These are phyloP conservation scores for Auriscalpium microsporum DNA, from an alignment of 768 basidiomycete genomes.

Conservation along the genomic window DNA sequence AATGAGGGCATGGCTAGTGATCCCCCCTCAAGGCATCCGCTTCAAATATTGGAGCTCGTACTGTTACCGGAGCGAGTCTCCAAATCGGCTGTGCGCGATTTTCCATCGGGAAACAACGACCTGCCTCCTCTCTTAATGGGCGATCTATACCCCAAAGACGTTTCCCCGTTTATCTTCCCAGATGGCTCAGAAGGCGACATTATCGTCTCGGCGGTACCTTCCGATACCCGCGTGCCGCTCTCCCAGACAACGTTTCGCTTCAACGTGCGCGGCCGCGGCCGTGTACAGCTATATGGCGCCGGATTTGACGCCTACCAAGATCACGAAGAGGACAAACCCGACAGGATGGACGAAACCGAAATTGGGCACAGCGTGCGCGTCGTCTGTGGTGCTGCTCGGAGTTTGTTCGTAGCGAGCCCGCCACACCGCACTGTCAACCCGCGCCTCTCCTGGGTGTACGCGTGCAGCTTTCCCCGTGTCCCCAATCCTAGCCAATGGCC, in stretches of 20 bases:
- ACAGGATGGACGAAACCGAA: slow-evolving; percentile 6
- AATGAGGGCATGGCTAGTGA: not conserved
- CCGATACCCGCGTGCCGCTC: not conserved
- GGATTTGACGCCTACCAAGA: too few relatives aligned
- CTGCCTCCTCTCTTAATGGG: slow-evolving; percentile 2
- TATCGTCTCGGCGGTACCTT: not conserved
- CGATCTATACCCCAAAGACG: not conserved
- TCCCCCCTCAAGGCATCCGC: slow-evolving; percentile 2
- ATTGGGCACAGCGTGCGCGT: slow-evolving; percentile 4
- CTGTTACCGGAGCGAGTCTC: slow-evolving; percentile 12
- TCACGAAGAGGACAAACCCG: not conserved
- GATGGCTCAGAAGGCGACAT: not conserved
- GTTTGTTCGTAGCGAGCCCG: slow-evolving; percentile 3
- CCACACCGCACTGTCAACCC: slow-evolving; percentile 6
- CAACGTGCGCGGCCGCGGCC: slow-evolving; percentile 9
- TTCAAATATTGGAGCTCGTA: slow-evolving; percentile 6
- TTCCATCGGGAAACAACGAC: slow-evolving; percentile 6
- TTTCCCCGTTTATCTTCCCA: not conserved
- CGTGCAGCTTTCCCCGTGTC: slow-evolving; percentile 2
- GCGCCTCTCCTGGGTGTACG: slow-evolving; percentile 7
- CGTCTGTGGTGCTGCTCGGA: slow-evolving; percentile 6
- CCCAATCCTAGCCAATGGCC: slow-evolving; percentile 9
- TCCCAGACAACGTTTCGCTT: slow-evolving; percentile 13
- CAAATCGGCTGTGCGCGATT: slow-evolving; percentile 4
- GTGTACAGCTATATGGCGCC: slow-evolving; percentile 5